A percentile compares a stretch with the other conserved stretches of the same genome.
Evolutionary conservation across 805 yeast species (phyloP).

Genomic region (Hermanozyma aechmeae): DNA sequence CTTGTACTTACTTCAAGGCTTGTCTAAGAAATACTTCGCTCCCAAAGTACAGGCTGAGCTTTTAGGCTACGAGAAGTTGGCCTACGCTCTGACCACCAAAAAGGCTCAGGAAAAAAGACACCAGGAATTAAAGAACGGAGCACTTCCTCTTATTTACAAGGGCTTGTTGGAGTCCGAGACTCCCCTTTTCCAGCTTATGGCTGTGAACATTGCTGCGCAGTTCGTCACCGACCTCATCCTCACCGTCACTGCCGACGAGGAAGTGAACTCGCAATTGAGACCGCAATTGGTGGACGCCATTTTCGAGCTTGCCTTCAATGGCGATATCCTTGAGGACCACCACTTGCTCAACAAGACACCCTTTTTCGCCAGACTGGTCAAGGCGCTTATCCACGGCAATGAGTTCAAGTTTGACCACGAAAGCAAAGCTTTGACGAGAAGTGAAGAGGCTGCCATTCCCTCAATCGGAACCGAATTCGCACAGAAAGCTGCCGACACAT

Average conservation of each 20-base stretch:
- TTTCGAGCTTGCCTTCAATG: conserved; percentile 45
- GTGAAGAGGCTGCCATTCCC: conserved; percentile 25
- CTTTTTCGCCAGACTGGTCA: conserved; percentile 64
- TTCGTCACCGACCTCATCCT: conserved; percentile 68
- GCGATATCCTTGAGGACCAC: conserved; percentile 56
- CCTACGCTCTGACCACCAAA: conserved; percentile 60
- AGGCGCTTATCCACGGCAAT: conserved; percentile 76
- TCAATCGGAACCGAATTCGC: conserved; percentile 55
- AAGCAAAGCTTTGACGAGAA: conserved; percentile 36
- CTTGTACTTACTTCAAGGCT: conserved; percentile 68
- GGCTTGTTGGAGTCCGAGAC: conserved; percentile 37
- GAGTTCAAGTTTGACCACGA: conserved; percentile 59
- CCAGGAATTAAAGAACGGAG: conserved; percentile 52
- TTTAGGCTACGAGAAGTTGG: conserved; percentile 47
- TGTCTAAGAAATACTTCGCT: conserved; percentile 74
- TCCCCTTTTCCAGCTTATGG: conserved; percentile 40
- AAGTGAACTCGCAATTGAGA: conserved; percentile 29
- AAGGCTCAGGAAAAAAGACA: conserved; percentile 76
- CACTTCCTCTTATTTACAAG: conserved; percentile 57
- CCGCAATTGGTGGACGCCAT: conserved; percentile 46
- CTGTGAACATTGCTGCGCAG: conserved; percentile 77
- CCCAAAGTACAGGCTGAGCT: conserved; percentile 58
- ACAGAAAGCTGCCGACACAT: conserved; percentile 39
- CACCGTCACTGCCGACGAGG: conserved; percentile 38
- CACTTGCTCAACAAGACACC: conserved; percentile 63